These are phyloP conservation scores for Fusarium sp. DNA, from an alignment of 2,329 filamentous ascomycete genomes.

Conservation along the genomic window DNA sequence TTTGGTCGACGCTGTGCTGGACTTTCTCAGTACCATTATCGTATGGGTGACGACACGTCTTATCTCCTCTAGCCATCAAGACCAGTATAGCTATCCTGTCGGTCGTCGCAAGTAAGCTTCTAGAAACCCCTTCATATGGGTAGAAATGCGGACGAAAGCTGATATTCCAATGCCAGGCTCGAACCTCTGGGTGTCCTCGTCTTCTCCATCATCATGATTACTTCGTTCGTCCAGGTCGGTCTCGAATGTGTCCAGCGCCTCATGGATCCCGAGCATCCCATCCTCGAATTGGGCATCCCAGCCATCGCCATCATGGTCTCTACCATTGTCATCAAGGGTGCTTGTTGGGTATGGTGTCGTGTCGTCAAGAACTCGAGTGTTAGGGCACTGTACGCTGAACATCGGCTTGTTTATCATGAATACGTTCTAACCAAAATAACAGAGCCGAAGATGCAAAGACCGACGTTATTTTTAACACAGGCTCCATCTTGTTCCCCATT, in stretches of 20 bases:
- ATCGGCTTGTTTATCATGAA: not conserved
- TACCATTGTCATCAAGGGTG: slow-evolving; percentile 83
- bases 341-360: slow-evolving; percentile 88
- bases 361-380: slow-evolving; percentile 87
- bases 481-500: slow-evolving; percentile 87
- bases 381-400: slow-evolving; percentile 71
- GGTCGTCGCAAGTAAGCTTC: slow-evolving; percentile 66
- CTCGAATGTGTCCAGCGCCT: slow-evolving; percentile 75
- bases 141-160: slow-evolving; percentile 16
- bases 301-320: slow-evolving; percentile 82
- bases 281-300: slow-evolving; percentile 77
- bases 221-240: slow-evolving; percentile 80
- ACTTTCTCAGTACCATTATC: slow-evolving; percentile 83
- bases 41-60: slow-evolving; percentile 81
- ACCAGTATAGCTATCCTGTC: slow-evolving; percentile 81
- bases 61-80: slow-evolving; percentile 70
- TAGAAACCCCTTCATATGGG: not conserved
- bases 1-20: slow-evolving; percentile 80
- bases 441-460: slow-evolving; percentile 66
- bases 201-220: slow-evolving; percentile 88
- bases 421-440: slow-evolving; percentile 10
- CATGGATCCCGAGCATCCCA: slow-evolving; percentile 65
- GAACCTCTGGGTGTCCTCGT: slow-evolving; percentile 84
- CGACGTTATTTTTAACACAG: slow-evolving; percentile 89
- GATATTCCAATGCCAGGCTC: slow-evolving; percentile 57